Conservation (phyloP, 2,329 filamentous ascomycete genomes). For the Falciphora oryzae region DNA sequence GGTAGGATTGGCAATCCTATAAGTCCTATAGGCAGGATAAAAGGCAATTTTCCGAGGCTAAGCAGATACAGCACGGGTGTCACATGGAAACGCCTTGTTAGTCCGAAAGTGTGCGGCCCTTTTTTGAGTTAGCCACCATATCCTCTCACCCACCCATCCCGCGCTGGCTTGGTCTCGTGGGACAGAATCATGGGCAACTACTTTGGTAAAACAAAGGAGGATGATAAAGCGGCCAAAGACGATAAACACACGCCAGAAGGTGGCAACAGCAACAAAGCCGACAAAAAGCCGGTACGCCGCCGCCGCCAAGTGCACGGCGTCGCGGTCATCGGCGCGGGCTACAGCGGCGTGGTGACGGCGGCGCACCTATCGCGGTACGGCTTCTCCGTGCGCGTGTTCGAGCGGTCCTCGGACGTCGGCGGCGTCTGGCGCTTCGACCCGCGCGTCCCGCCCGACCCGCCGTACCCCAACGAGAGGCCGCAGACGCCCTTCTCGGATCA, state of each 20-base stretch:
- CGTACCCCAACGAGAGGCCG: slow-evolving; percentile 26
- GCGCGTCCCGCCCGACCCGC: slow-evolving; percentile 22
- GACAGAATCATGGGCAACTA: neutral
- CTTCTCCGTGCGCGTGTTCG: slow-evolving; percentile 32
- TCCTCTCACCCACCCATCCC: too few relatives aligned
- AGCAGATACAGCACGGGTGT: neutral
- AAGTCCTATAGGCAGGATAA: neutral
- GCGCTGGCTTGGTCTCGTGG: too few relatives aligned
- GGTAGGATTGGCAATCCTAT: too few relatives aligned
- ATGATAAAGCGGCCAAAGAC: neutral
- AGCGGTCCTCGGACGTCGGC: slow-evolving; percentile 27
- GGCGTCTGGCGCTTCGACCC: slow-evolving; percentile 35
- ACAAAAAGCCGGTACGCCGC: neutral
- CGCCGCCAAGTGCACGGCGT: slow-evolving; percentile 17
- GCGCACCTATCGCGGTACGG: slow-evolving; percentile 31
- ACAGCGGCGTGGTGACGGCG: slow-evolving; percentile 33
- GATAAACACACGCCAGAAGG: neutral
- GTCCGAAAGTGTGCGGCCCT: too few relatives aligned
- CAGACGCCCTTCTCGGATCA: slow-evolving; percentile 13
- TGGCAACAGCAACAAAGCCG: neutral
- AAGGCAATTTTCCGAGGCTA: neutral
- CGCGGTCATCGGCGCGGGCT: slow-evolving; percentile 34
- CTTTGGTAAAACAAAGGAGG: neutral
- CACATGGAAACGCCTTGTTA: too few relatives aligned
- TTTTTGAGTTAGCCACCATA: neutral